phyloP scores from a whole-genome alignment of 306 rosid species.

The Lotus japonicus region DNA sequence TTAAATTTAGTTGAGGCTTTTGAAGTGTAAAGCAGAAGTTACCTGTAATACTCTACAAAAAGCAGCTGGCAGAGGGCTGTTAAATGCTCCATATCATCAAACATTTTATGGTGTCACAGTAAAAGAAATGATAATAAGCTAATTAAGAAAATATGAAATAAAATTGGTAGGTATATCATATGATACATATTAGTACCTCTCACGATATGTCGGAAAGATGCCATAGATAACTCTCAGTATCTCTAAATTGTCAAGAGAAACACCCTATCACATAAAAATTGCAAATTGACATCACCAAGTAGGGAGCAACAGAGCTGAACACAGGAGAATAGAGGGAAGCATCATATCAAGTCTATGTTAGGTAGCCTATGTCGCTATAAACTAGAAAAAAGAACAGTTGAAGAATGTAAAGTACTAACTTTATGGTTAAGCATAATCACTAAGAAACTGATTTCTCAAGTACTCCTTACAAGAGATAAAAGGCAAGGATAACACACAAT shows the following conservation, averaged over 20 bases:
- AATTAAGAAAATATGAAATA: not conserved
- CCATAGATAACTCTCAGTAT: slow-evolving; percentile 77
- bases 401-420: not conserved
- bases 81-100: slow-evolving; percentile 24
- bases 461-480: not conserved
- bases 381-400: too few species aligned
- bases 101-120: too few species aligned
- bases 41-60: slow-evolving; percentile 88
- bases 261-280: slow-evolving; percentile 47
- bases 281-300: slow-evolving; percentile 10
- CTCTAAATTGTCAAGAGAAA: slow-evolving; percentile 70
- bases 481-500: not conserved
- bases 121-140: too few species aligned
- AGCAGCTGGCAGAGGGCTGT: slow-evolving; percentile 84
- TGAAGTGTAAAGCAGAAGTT: slow-evolving; percentile 12
- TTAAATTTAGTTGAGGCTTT: slow-evolving; percentile 24
- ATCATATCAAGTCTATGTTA: not conserved
- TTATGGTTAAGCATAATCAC: not conserved
- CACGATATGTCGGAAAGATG: slow-evolving; percentile 77
- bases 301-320: not conserved
- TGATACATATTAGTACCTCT: slow-evolving; percentile 50
- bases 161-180: not conserved
- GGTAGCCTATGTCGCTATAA: not conserved
- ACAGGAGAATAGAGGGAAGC: not conserved
- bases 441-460: not conserved